Evolutionary conservation across 371 early-diverging fungal species (phyloP).

Genomic region (Lichtheimia ornata): DNA sequence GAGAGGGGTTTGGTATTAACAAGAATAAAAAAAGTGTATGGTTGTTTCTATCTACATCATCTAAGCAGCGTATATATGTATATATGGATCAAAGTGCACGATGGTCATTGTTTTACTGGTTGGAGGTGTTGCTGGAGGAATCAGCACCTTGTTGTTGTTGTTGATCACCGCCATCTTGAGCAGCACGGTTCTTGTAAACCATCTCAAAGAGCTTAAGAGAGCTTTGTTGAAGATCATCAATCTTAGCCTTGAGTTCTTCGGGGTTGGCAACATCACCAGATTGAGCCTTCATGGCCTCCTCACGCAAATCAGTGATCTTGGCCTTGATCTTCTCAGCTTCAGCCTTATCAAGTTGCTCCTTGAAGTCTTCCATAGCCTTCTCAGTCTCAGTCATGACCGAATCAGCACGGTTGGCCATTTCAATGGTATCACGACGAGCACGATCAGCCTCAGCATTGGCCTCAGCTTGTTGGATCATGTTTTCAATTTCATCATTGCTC

Average conservation of each 20-base stretch:
- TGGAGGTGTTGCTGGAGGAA: neutral
- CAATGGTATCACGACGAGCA: slow-evolving; percentile 89
- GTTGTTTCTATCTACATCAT: too few relatives aligned
- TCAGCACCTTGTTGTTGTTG: neutral
- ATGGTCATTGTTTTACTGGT: too few relatives aligned
- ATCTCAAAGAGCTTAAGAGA: slow-evolving; percentile 94
- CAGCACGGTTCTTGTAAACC: slow-evolving; percentile 86
- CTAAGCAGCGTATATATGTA: too few relatives aligned
- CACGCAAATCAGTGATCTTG: slow-evolving; percentile 78
- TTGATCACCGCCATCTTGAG: slow-evolving; percentile 1
- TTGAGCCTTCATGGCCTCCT: slow-evolving; percentile 66
- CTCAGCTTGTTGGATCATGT: slow-evolving; percentile 95
- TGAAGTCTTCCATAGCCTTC: slow-evolving; percentile 92
- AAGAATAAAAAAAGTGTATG: too few relatives aligned
- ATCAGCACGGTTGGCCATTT: slow-evolving; percentile 93
- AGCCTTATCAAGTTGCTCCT: slow-evolving; percentile 85
- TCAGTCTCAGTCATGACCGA: slow-evolving; percentile 89
- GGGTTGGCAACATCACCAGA: slow-evolving; percentile 60
- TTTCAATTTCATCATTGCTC: slow-evolving; percentile 93
- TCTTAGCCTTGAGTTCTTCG: slow-evolving; percentile 79
- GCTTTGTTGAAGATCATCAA: slow-evolving; percentile 83
- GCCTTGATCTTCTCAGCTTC: slow-evolving; percentile 82
- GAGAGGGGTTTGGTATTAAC: too few relatives aligned
- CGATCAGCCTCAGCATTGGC: slow-evolving; percentile 90
- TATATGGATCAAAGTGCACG: too few relatives aligned